Percentiles rank a stretch among this genome's conserved stretches.
Evolutionary conservation across 2,329 filamentous ascomycete species (phyloP).

Genomic region (Aspergillus hiratsukae): DNA sequence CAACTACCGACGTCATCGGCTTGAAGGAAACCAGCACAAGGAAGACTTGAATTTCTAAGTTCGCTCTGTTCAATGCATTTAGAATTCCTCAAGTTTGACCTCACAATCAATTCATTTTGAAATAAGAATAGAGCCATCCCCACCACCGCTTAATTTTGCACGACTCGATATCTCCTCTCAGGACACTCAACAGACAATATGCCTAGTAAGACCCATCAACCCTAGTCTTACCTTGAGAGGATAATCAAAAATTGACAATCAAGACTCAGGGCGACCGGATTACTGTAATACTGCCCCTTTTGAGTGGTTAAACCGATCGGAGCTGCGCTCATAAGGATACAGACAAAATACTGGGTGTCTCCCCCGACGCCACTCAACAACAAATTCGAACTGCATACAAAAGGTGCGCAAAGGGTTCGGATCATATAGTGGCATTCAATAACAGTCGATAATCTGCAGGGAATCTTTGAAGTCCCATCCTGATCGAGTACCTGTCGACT

Average conservation of each 20-base stretch:
- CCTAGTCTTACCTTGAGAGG: conserved; percentile 1
- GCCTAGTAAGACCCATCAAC: conserved; percentile 19
- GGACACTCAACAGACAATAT: conserved; percentile 7
- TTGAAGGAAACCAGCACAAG: neutral
- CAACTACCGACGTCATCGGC: neutral
- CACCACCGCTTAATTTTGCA: neutral
- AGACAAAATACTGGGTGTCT: conserved; percentile 72
- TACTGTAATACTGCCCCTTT: conserved; percentile 34
- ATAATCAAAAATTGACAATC: neutral
- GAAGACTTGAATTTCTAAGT: neutral
- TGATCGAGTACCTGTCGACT: conserved; percentile 78
- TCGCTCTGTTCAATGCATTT: neutral
- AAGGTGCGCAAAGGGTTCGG: conserved; percentile 49
- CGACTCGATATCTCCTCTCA: neutral
- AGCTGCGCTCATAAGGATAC: conserved; percentile 6
- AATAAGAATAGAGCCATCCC: neutral
- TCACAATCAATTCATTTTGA: neutral
- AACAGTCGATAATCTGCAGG: conserved; percentile 40
- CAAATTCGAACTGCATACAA: conserved; percentile 96
- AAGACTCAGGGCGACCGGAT: conserved; percentile 26
- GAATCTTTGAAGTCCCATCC: conserved; percentile 90
- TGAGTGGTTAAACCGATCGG: neutral
- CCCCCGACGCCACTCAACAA: conserved; percentile 68
- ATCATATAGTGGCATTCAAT: conserved; percentile 6
- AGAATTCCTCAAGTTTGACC: neutral